Percentiles rank a stretch among this genome's conserved stretches.
Conservation (phyloP, 352 stramenopile species). For the Pythium phragmiticola region DNA sequence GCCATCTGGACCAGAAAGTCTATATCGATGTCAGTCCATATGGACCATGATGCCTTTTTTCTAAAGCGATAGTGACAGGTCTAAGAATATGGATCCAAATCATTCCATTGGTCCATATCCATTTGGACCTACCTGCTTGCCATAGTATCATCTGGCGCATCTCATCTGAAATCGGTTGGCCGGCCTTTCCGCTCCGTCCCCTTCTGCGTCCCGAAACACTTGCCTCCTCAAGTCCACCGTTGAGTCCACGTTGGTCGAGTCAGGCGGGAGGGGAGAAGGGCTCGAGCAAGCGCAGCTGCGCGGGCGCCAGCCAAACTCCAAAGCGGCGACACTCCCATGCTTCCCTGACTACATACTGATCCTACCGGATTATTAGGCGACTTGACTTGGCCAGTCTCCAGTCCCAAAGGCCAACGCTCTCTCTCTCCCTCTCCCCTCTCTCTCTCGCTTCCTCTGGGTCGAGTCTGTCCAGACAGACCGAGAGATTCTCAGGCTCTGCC, state of each 20-base stretch:
- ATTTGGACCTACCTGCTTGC: too few relatives aligned
- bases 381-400: not conserved
- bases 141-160: not conserved
- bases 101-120: too few relatives aligned
- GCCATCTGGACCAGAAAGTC: too few relatives aligned
- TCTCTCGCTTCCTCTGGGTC: not conserved
- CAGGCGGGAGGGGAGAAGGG: not conserved
- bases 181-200: not conserved
- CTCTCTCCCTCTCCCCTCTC: not conserved
- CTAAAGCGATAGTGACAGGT: too few relatives aligned
- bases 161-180: not conserved
- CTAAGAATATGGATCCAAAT: too few relatives aligned
- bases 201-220: not conserved
- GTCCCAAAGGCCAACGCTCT: not conserved
- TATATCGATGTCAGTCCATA: too few relatives aligned
- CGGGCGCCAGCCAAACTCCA: too few relatives aligned
- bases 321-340: too few relatives aligned
- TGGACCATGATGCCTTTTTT: too few relatives aligned
- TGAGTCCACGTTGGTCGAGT: not conserved
- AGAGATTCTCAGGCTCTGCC: not conserved
- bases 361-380: not conserved
- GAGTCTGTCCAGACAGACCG: not conserved
- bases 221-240: not conserved
- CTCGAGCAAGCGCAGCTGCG: not conserved
- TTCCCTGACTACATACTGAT: not conserved